phyloP scores from a whole-genome alignment of 2,329 filamentous ascomycete species.

The Cryphonectria japonica region DNA sequence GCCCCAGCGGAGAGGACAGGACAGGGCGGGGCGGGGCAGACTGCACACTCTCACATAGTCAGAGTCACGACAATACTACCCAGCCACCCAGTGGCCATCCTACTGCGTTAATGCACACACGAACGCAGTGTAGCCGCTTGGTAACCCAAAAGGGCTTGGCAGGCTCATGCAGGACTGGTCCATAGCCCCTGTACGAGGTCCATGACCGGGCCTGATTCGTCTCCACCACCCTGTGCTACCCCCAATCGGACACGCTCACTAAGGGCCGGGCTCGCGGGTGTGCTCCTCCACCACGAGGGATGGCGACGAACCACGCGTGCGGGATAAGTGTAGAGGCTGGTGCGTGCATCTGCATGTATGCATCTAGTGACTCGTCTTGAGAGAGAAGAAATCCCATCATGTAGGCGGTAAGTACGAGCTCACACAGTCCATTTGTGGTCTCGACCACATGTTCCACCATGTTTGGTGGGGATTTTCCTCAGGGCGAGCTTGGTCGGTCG shows the following conservation, averaged over 20 bases:
- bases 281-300: slow-evolving; percentile 13
- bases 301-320: slow-evolving; percentile 26
- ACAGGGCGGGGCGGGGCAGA: background rate
- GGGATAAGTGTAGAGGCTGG: slow-evolving; percentile 20
- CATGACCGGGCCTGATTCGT: slow-evolving; percentile 23
- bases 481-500: background rate
- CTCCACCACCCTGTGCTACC: slow-evolving; percentile 19
- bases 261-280: slow-evolving; percentile 17
- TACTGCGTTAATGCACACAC: background rate
- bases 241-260: slow-evolving; percentile 21
- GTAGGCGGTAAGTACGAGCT: background rate
- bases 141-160: slow-evolving; percentile 24
- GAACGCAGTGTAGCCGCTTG: slow-evolving; percentile 23
- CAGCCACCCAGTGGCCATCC: background rate
- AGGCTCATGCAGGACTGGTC: slow-evolving; percentile 14
- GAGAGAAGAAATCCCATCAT: background rate
- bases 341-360: slow-evolving; percentile 5
- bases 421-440: background rate
- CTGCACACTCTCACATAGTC: background rate
- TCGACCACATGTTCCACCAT: background rate
- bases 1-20: background rate
- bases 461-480: background rate
- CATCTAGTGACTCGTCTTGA: background rate
- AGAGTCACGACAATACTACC: background rate
- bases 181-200: slow-evolving; percentile 20